phyloP scores from a whole-genome alignment of 305 asterid genomes.

The Andrographis paniculata region DNA sequence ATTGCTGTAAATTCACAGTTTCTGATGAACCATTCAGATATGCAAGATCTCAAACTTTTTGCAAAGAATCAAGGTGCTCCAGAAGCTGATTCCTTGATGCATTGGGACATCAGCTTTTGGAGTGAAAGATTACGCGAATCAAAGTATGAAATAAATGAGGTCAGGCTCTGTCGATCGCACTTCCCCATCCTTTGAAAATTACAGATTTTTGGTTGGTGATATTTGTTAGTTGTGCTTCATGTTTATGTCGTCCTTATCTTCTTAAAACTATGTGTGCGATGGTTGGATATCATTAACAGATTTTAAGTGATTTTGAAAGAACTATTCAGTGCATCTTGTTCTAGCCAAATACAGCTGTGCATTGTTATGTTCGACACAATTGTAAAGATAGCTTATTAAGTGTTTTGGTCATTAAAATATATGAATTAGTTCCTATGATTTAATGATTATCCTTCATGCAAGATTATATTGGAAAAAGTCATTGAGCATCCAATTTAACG shows the following conservation, averaged over 20 bases:
- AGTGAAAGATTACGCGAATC: conserved; percentile 97
- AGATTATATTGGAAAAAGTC: conserved; percentile 9
- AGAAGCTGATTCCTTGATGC: conserved; percentile 71
- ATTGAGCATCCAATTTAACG: background rate
- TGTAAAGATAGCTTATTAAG: conserved; percentile 2
- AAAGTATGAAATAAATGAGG: conserved; percentile 92
- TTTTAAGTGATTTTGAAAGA: too few relatives aligned
- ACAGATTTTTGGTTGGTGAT: conserved; percentile 1
- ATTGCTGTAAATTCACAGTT: too few relatives aligned
- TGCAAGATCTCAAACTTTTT: conserved; percentile 72
- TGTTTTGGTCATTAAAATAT: background rate
- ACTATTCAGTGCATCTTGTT: background rate
- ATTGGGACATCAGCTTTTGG: conserved; percentile 90
- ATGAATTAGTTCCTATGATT: too few relatives aligned
- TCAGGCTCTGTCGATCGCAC: conserved; percentile 14
- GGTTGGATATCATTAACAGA: too few relatives aligned
- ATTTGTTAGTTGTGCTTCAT: too few relatives aligned
- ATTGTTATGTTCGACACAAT: conserved; percentile 6
- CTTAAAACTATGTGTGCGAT: too few relatives aligned
- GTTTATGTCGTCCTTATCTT: background rate
- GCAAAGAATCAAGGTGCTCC: conserved; percentile 75
- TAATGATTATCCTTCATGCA: too few relatives aligned
- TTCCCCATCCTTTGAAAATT: background rate
- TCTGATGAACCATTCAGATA: conserved; percentile 40
- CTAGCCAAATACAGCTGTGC: conserved; percentile 10